Evolutionary conservation across 345 rosid species (phyloP).

Genomic region (Arabis hirsuta): DNA sequence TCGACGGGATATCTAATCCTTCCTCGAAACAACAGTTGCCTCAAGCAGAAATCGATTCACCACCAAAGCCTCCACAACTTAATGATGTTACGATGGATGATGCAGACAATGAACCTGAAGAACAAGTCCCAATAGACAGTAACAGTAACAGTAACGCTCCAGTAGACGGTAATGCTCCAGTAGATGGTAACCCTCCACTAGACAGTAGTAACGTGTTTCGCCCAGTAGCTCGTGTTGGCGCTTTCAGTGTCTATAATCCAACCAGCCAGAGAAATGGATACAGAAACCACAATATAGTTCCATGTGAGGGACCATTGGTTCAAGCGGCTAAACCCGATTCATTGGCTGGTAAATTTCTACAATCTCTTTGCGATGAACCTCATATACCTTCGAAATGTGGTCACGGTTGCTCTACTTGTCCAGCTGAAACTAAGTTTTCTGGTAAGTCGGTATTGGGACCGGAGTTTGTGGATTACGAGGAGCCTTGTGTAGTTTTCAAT

Average conservation of each 20-base stretch:
- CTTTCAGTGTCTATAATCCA: slow-evolving; percentile 68
- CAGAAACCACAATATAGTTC: slow-evolving; percentile 43
- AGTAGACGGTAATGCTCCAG: slow-evolving; percentile 11
- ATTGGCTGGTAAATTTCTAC: slow-evolving; percentile 56
- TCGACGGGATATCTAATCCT: slow-evolving; percentile 39
- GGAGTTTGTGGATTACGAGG: slow-evolving; percentile 82
- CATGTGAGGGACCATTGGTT: slow-evolving; percentile 58
- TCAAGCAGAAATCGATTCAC: slow-evolving; percentile 44
- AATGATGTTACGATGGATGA: slow-evolving; percentile 46
- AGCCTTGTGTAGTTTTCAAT: slow-evolving; percentile 57
- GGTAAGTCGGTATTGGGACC: slow-evolving; percentile 68
- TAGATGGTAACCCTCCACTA: slow-evolving; percentile 33
- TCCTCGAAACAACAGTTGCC: slow-evolving; percentile 54
- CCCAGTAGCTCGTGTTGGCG: slow-evolving; percentile 71
- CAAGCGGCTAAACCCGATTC: slow-evolving; percentile 58
- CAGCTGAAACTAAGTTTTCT: slow-evolving; percentile 34
- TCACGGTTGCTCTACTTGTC: slow-evolving; percentile 62
- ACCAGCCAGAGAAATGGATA: slow-evolving; percentile 44
- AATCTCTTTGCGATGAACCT: slow-evolving; percentile 59
- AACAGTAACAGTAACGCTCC: neutral
- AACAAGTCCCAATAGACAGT: slow-evolving; percentile 28
- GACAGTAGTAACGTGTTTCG: slow-evolving; percentile 39
- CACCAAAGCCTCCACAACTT: slow-evolving; percentile 42
- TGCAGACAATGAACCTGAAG: slow-evolving; percentile 39
- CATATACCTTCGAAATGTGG: slow-evolving; percentile 69